These are phyloP conservation scores for Leccinum olivaceoglutinosum DNA, from an alignment of 1,284 basidiomycete species.

Conservation along the genomic window DNA sequence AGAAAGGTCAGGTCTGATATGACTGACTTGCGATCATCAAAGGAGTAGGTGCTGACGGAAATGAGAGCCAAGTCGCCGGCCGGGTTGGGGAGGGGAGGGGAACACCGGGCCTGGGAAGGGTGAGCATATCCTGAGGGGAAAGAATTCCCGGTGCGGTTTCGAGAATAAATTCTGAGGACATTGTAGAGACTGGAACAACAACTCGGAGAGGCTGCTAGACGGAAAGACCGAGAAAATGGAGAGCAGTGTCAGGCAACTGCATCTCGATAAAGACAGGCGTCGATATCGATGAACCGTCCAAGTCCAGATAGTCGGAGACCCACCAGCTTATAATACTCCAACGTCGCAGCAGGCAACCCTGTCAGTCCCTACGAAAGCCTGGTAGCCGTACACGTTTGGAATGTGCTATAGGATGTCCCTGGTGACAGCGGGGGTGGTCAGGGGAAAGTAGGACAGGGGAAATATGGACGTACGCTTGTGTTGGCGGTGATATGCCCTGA, in stretches of 20 bases:
- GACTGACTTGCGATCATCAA: constrained; percentile 66
- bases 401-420: no score
- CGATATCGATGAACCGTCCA: constrained; percentile 7
- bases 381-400: no score
- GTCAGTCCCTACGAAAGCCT: no score
- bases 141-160: constrained; percentile 55
- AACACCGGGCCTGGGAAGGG: constrained; percentile 62
- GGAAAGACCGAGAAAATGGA: constrained; percentile 45
- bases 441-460: no score
- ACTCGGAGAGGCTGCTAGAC: constrained; percentile 42
- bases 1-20: neutral
- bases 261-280: constrained; percentile 19
- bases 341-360: neutral
- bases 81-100: constrained; percentile 53
- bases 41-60: constrained; percentile 63
- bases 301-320: neutral
- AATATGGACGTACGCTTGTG: no score
- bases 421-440: no score
- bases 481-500: no score
- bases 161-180: constrained; percentile 45
- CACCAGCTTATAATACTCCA: neutral
- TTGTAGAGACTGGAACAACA: constrained; percentile 25
- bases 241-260: constrained; percentile 28
- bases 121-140: constrained; percentile 67
- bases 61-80: constrained; percentile 64